Base-by-base conservation (phyloP, 1,284 basidiomycete species). In the Meira nashicola region DNA sequence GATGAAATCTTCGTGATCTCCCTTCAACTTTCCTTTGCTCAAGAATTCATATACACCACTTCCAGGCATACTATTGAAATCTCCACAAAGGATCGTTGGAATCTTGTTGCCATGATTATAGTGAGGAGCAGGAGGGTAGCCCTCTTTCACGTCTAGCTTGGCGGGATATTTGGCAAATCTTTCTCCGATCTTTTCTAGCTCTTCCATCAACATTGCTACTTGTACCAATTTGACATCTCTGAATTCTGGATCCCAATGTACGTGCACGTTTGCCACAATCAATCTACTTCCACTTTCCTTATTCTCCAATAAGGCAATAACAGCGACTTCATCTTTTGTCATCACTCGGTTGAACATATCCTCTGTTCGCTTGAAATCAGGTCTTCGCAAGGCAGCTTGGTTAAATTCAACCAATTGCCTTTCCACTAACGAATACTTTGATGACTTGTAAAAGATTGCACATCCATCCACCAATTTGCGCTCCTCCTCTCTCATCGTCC, bases 261-360 rank as follows among this genome's bases (percentile, higher is more conserved):
- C 86, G 79, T 98, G 95, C 1, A 87, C 86, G 77, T 98, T 98
- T 57, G 89, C 89, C 58, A 96, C 84, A 65, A 97, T 85, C 53
- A 96, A 80, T 8, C 94, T 87, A 12, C 91, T 87, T 33, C 92
- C 93, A 0, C 91, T 89, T 54, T 85, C 83, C 64, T 85, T 86
- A 80, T 89, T 89, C 81, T 98, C 95, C 72, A 98, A 83, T 47
- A 92, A 83, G 65, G 87, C 87, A 52, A 94, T 83, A 63, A 93
- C 86, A 40, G 91, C 92, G 67, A 98, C 91, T 77, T 97, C 88
- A 80, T 97, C 95, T 79, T 93, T 92, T 65, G 89, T 89, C 77
- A 96, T 86, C 60, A 98, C 92, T 55, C 95, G 90, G 78, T 97
- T 97, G 84, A 97, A 98, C 92, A 98, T 94, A 81, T 97, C 94